Percentiles rank a stretch among this genome's conserved stretches.
phyloP scores from a whole-genome alignment of 768 basidiomycete genomes.

The Russula brevipes region DNA sequence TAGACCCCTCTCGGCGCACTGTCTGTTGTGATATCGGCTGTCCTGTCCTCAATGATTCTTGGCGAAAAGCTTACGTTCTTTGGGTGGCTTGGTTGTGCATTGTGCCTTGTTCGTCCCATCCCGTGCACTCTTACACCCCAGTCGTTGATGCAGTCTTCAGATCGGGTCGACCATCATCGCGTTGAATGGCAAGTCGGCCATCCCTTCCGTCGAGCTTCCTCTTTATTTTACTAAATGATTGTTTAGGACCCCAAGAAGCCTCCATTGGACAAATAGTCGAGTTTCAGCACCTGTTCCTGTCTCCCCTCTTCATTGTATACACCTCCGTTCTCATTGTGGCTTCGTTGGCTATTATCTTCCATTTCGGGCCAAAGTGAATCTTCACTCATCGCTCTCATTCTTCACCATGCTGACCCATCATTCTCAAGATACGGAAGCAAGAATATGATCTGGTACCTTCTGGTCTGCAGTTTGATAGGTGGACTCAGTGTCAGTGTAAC shows the following conservation, averaged over 20 bases:
- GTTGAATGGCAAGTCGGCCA: slow-evolving; percentile 58
- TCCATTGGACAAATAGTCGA: slow-evolving; percentile 62
- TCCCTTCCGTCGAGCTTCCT: slow-evolving; percentile 26
- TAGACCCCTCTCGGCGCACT: slow-evolving; percentile 94
- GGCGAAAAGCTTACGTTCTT: slow-evolving; percentile 92
- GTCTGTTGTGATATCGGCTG: slow-evolving; percentile 92
- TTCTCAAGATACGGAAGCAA: slow-evolving; percentile 69
- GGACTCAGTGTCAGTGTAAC: slow-evolving; percentile 93
- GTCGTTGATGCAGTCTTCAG: slow-evolving; percentile 33
- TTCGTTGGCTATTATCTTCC: slow-evolving; percentile 70
- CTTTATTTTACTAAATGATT: slow-evolving; percentile 2
- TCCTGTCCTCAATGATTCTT: slow-evolving; percentile 88
- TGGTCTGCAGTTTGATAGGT: slow-evolving; percentile 94
- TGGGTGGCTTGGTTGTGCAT: slow-evolving; percentile 90
- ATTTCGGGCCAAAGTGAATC: slow-evolving; percentile 67
- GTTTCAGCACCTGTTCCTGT: slow-evolving; percentile 76
- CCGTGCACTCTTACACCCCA: slow-evolving; percentile 2
- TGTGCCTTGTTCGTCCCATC: slow-evolving; percentile 70
- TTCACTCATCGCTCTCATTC: neutral
- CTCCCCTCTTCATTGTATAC: slow-evolving; percentile 77
- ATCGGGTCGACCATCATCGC: slow-evolving; percentile 87
- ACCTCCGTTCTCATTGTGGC: slow-evolving; percentile 56
- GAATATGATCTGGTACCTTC: slow-evolving; percentile 94
- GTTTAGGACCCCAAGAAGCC: slow-evolving; percentile 59
- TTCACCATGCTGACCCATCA: neutral